These are phyloP conservation scores for Gossypium turneri DNA, from an alignment of 345 rosid species.

Conservation along the genomic window DNA sequence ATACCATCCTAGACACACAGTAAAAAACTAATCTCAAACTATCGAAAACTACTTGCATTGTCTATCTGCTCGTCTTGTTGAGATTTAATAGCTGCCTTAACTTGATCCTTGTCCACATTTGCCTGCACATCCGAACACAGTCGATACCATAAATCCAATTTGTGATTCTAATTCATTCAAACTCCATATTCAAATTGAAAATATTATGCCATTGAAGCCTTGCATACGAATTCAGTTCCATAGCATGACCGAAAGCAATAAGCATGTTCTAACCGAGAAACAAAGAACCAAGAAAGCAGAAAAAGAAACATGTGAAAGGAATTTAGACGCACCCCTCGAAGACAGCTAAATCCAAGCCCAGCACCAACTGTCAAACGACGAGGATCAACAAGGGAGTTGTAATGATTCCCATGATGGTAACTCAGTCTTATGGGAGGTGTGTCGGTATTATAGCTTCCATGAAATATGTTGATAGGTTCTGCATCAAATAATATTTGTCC, in stretches of 20 bases:
- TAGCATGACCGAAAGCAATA: background rate
- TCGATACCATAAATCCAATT: conserved; percentile 4
- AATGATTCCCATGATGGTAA: conserved; percentile 94
- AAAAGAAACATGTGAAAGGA: background rate
- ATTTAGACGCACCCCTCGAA: conserved; percentile 66
- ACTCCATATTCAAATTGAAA: conserved; percentile 6
- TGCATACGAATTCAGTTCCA: background rate
- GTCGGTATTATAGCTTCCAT: conserved; percentile 85
- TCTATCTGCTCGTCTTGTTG: conserved; percentile 98
- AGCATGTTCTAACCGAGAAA: background rate
- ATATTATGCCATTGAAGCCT: background rate
- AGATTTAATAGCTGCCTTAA: conserved; percentile 97
- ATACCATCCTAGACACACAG: background rate
- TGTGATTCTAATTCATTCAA: background rate
- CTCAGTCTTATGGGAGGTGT: conserved; percentile 87
- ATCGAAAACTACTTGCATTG: conserved; percentile 45
- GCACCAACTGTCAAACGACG: conserved; percentile 84
- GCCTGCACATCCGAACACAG: conserved; percentile 45
- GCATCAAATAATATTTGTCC: conserved; percentile 19
- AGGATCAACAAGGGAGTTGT: conserved; percentile 94
- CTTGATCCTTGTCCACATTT: conserved; percentile 83
- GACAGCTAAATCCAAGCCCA: conserved; percentile 93
- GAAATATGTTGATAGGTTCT: conserved; percentile 97
- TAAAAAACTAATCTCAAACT: background rate
- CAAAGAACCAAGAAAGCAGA: background rate